These are phyloP conservation scores for Parachaetomium inaequale DNA, from an alignment of 495 filamentous ascomycete species.

Conservation along the genomic window DNA sequence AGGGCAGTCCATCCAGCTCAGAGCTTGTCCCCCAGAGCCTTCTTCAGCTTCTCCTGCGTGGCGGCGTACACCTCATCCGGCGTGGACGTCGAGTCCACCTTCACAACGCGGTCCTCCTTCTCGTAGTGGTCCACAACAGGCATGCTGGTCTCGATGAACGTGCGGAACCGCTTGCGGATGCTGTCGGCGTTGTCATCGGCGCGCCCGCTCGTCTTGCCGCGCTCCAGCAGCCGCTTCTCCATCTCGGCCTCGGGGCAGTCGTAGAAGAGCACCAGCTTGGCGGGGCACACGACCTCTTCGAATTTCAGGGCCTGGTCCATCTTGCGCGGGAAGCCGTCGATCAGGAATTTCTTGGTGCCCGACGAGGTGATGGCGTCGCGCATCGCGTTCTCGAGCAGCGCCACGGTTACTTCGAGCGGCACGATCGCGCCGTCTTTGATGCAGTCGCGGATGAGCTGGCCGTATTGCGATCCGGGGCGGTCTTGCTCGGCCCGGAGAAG, in stretches of 20 bases:
- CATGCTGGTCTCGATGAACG: slow-evolving; percentile 93
- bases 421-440: slow-evolving; percentile 94
- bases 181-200: slow-evolving; percentile 92
- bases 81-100: slow-evolving; percentile 61
- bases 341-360: slow-evolving; percentile 61
- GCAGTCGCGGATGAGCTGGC: slow-evolving; percentile 80
- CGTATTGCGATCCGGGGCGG: slow-evolving; percentile 78
- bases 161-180: slow-evolving; percentile 92
- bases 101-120: slow-evolving; percentile 71
- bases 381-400: slow-evolving; percentile 91
- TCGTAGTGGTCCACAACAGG: slow-evolving; percentile 87
- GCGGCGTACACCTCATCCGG: slow-evolving; percentile 72
- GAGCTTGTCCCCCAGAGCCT: slow-evolving; percentile 35
- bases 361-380: slow-evolving; percentile 50
- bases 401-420: slow-evolving; percentile 97
- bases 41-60: slow-evolving; percentile 49
- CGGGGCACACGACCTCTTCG: slow-evolving; percentile 80
- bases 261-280: slow-evolving; percentile 81
- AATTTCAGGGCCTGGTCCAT: slow-evolving; percentile 95
- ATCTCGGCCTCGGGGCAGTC: slow-evolving; percentile 87
- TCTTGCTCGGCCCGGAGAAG: slow-evolving; percentile 90
- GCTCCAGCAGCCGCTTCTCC: slow-evolving; percentile 74
- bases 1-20: neutral
- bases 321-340: slow-evolving; percentile 94
- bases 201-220: slow-evolving; percentile 87